A percentile compares a stretch with the other conserved stretches of the same genome.
Conservation (phyloP, 805 yeast genomes). For the Nakazawaea wyomingensis region DNA sequence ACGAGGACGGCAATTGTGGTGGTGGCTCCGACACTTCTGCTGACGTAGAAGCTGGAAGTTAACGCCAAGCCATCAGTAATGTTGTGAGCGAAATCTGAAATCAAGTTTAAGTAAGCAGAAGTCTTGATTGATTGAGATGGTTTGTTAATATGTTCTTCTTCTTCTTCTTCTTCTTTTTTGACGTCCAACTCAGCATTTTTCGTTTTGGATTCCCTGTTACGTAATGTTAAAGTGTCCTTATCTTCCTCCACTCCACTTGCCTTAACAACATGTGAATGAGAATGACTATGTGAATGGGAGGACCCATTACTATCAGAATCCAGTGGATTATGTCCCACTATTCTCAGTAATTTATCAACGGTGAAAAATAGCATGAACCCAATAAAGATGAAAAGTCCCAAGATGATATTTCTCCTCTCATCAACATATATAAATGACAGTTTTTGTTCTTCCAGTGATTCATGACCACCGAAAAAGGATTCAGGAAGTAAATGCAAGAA, state of each 20-base stretch:
- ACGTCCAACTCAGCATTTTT: no score
- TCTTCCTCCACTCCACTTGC: constrained; percentile 16
- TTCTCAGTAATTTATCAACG: constrained; percentile 58
- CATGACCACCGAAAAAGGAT: constrained; percentile 55
- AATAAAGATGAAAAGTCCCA: constrained; percentile 51
- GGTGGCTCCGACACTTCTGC: constrained; percentile 56
- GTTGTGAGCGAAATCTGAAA: constrained; percentile 71
- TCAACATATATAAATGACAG: constrained; percentile 45
- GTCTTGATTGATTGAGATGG: constrained; percentile 36
- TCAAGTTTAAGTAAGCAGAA: constrained; percentile 59
- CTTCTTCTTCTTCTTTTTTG: no score
- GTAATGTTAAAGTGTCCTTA: constrained; percentile 13
- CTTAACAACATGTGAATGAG: constrained; percentile 32
- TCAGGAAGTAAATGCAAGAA: constrained; percentile 70
- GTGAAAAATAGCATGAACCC: constrained; percentile 58
- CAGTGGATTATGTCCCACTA: constrained; percentile 35
- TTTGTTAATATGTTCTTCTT: no score
- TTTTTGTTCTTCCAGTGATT: constrained; percentile 32
- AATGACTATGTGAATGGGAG: constrained; percentile 44
- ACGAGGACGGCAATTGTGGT: constrained; percentile 67
- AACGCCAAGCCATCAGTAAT: constrained; percentile 75
- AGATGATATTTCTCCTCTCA: constrained; percentile 39
- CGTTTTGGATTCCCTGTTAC: constrained; percentile 16
- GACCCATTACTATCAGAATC: constrained; percentile 2
- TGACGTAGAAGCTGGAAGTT: constrained; percentile 61